phyloP scores from a whole-genome alignment of 352 stramenopile species.

The Pilasporangium apinafurcum region DNA sequence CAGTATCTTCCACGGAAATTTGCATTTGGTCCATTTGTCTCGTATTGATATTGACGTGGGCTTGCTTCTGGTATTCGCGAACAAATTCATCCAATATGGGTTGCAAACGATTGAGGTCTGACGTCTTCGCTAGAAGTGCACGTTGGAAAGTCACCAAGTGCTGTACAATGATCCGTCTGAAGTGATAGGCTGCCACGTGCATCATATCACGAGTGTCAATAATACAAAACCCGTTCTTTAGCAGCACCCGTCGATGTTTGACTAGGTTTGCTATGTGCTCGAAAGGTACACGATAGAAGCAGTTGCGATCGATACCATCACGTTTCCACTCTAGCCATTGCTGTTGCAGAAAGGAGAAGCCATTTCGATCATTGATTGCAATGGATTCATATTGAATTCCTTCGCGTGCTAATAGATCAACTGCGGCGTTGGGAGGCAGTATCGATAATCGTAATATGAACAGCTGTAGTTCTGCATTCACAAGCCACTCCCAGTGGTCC shows the following conservation, averaged over 20 bases:
- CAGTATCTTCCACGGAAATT: constrained; percentile 76
- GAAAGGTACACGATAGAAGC: constrained; percentile 45
- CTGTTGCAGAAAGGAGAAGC: too few species aligned
- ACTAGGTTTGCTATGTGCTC: constrained; percentile 29
- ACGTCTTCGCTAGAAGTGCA: constrained; percentile 30
- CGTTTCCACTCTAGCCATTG: too few species aligned
- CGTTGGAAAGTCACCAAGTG: constrained; percentile 38
- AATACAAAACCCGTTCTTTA: constrained; percentile 40
- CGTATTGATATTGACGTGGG: neutral
- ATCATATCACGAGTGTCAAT: constrained; percentile 27
- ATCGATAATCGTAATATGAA: constrained; percentile 20
- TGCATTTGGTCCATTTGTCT: neutral
- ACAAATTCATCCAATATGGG: constrained; percentile 34
- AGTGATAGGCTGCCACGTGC: constrained; percentile 35
- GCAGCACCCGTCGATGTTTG: constrained; percentile 25
- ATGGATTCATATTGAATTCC: constrained; percentile 15
- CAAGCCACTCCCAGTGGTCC: constrained; percentile 37
- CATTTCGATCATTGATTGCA: neutral
- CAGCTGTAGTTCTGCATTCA: constrained; percentile 41
- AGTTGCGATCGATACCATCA: neutral
- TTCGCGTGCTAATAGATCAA: constrained; percentile 24
- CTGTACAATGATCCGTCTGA: constrained; percentile 12
- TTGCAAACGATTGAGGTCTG: constrained; percentile 22
- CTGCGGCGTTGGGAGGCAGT: neutral
- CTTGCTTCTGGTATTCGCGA: constrained; percentile 15